phyloP scores from a whole-genome alignment of 495 filamentous ascomycete genomes.

The Astrothelium macrocarpum region DNA sequence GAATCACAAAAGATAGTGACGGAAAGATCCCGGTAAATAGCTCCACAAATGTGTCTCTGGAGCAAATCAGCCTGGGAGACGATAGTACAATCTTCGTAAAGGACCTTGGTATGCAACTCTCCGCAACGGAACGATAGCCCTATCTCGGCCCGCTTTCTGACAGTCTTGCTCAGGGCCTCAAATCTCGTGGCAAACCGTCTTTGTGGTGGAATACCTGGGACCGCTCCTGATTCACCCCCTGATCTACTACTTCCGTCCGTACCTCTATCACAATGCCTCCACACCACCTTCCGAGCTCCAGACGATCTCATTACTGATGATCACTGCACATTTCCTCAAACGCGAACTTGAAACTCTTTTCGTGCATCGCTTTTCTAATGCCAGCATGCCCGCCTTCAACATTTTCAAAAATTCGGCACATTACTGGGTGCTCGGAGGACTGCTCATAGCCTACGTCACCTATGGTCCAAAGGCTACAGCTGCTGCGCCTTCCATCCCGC shows the following conservation, averaged over 20 bases:
- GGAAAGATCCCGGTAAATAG: slow-evolving; percentile 55
- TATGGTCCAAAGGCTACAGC: slow-evolving; percentile 64
- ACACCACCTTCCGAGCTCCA: slow-evolving; percentile 54
- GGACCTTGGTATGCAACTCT: slow-evolving; percentile 63
- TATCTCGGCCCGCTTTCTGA: too few relatives aligned
- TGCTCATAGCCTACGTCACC: slow-evolving; percentile 74
- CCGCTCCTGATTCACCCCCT: slow-evolving; percentile 84
- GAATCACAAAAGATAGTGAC: slow-evolving; percentile 63
- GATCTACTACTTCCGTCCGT: slow-evolving; percentile 58
- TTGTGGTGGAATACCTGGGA: slow-evolving; percentile 87
- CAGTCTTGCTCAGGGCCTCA: slow-evolving; percentile 60
- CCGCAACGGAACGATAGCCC: not conserved
- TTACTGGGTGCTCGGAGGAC: slow-evolving; percentile 78
- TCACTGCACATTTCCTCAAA: slow-evolving; percentile 82
- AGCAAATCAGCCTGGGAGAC: slow-evolving; percentile 55
- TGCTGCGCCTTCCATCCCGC: slow-evolving; percentile 37
- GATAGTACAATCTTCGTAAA: slow-evolving; percentile 75
- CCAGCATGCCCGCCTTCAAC: slow-evolving; percentile 81
- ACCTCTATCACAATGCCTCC: slow-evolving; percentile 54
- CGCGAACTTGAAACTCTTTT: slow-evolving; percentile 91
- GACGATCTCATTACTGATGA: slow-evolving; percentile 57
- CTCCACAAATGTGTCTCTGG: slow-evolving; percentile 52
- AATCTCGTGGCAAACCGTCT: slow-evolving; percentile 89
- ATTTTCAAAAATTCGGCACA: slow-evolving; percentile 86
- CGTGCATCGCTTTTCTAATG: slow-evolving; percentile 87